Evolutionary conservation across 2,329 filamentous ascomycete species (phyloP), one percentile per base, ranked within the genome.

Genomic region (Ascochyta viciae-villosae): DNA sequence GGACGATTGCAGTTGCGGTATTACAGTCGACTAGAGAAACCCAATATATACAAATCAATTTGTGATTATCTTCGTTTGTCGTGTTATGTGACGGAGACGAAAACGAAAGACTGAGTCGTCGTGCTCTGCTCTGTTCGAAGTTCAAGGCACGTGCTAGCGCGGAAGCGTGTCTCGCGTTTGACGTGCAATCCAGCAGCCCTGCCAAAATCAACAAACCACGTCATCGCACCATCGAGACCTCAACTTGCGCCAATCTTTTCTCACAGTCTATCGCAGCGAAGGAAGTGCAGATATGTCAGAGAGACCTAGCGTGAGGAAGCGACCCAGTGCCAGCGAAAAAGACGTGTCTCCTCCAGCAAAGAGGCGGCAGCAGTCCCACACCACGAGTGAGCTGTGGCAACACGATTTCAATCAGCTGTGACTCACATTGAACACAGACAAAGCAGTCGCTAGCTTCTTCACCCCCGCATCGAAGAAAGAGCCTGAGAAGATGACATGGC

Each of bases 381-480:
- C 82, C 4, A 86, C 81, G 31, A 84, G 83, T 85, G 59, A 82
- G 62, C 66, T 73, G 33, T 33, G 23, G 13, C 33, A 13, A 16
- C 15, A 22, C 31, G 34, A 43, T 33, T 43, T 15, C 6, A 12
- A 27, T 38, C 26, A 8, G 5, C 15, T 26, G 1, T 16, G n/a
- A 33, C 48, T 65, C n/a, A 64, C 38, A 45, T 35, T 19, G 6
- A 43, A 24, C 10, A 4, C 62, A 91, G 89, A 87, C 73, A 86
- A 77, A 57, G 86, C 89, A 1, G 86, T 96, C 1, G 85, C 90
- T 19, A 91, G 85, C 50, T 98, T 98, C 80, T 98, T 98, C 77
- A 96, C 88, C 0, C 93, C 93, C 0, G 73, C 84, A 0, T 97
- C 92, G 0, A 86, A 96, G 74, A 97, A 96, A 73, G 87, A 89